phyloP scores from a whole-genome alignment of 202 grass and related monocot genomes.

The Miscanthus sacchariflorus region DNA sequence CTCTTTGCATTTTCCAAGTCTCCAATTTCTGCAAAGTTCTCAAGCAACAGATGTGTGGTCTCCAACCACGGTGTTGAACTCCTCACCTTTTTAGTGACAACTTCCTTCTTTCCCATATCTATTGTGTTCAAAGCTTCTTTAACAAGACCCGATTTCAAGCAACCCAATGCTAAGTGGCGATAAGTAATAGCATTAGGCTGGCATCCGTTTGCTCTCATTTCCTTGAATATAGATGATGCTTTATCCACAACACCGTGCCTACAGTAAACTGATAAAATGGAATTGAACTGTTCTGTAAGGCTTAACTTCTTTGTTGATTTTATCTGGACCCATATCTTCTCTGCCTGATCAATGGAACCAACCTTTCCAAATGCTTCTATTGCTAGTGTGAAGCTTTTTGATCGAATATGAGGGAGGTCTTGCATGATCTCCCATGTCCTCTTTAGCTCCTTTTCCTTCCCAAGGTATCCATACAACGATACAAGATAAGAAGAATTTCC shows the following conservation, averaged over 20 bases:
- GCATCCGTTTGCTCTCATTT: conserved; percentile 83
- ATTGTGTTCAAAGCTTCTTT: conserved; percentile 84
- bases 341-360: conserved; percentile 54
- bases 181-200: conserved; percentile 94
- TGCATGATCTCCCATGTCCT: conserved; percentile 75
- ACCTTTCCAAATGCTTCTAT: conserved; percentile 92
- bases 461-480: conserved; percentile 88
- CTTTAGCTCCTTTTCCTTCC: conserved; percentile 77
- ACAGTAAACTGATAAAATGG: conserved; percentile 86
- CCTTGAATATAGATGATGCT: conserved; percentile 81
- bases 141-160: conserved; percentile 81
- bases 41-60: conserved; percentile 82
- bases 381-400: conserved; percentile 80
- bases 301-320: conserved; percentile 65
- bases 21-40: conserved; percentile 76
- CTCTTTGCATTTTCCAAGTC: conserved; percentile 76
- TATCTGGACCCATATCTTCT: conserved; percentile 75
- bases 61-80: conserved; percentile 94
- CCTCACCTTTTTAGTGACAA: conserved; percentile 65
- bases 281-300: conserved; percentile 81
- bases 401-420: conserved; percentile 66
- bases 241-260: conserved; percentile 75
- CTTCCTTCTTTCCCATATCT: conserved; percentile 71
- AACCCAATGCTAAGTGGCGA: conserved; percentile 85
- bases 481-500: conserved; percentile 88